A percentile compares a stretch with the other conserved stretches of the same genome.
Evolutionary conservation across 192 early-diverging fungal genomes (phyloP).

Genomic region (Dissophora globulifera): DNA sequence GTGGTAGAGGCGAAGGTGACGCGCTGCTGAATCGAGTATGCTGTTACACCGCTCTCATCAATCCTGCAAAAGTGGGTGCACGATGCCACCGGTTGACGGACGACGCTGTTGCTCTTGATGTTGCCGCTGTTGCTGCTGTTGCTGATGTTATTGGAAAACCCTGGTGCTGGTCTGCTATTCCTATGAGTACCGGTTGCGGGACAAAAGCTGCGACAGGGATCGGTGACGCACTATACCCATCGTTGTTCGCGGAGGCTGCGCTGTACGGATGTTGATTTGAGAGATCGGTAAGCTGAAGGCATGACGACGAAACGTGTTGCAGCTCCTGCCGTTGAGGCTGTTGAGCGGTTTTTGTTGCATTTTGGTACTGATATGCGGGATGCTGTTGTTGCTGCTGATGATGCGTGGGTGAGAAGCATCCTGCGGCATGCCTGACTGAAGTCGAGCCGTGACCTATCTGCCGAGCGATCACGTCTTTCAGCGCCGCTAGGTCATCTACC

Average conservation of each 20-base stretch:
- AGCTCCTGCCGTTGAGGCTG: background rate
- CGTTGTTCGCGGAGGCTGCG: background rate
- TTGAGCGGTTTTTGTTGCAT: conserved; percentile 7
- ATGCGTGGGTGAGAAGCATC: too few species aligned
- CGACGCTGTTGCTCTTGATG: conserved; percentile 42
- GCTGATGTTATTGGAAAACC: conserved; percentile 35
- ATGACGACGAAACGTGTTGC: background rate
- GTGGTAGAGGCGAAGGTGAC: conserved; percentile 46
- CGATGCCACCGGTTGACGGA: conserved; percentile 25
- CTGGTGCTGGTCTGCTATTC: too few species aligned
- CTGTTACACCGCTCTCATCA: conserved; percentile 27
- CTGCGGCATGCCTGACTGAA: too few species aligned
- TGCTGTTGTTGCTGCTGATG: conserved; percentile 21
- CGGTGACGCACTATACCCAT: conserved; percentile 38
- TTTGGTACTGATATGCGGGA: too few species aligned
- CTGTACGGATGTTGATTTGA: conserved; percentile 1
- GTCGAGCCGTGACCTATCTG: conserved; percentile 39
- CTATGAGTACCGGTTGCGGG: conserved; percentile 15
- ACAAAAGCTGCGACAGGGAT: conserved; percentile 32
- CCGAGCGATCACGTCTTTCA: conserved; percentile 62
- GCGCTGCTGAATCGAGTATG: conserved; percentile 39
- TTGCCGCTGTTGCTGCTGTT: conserved; percentile 7
- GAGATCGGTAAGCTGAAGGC: background rate
- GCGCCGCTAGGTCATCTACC: conserved; percentile 64
- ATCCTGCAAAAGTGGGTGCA: conserved; percentile 2